These are phyloP conservation scores for Oryza glaberrima DNA, from an alignment of 176 grass and related monocot genomes.

Conservation along the genomic window DNA sequence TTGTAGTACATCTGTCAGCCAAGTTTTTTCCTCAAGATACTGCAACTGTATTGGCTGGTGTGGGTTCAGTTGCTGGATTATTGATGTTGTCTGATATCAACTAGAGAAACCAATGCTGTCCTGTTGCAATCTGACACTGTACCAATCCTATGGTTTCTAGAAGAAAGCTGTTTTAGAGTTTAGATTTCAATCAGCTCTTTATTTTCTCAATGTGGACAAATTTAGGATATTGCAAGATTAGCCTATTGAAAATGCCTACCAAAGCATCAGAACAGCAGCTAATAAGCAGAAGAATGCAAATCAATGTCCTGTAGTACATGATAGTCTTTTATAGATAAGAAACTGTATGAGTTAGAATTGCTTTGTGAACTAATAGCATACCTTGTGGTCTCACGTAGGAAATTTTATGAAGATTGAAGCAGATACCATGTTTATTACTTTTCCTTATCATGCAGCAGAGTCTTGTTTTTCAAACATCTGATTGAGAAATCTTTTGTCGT, in stretches of 20 bases:
- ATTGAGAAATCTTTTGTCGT: not conserved
- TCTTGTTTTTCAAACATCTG: no score
- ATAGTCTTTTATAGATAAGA: slow-evolving; percentile 5
- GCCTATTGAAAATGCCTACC: not conserved
- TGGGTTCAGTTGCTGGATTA: not conserved
- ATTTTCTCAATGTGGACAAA: not conserved
- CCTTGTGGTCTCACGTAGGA: not conserved
- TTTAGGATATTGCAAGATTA: slow-evolving; percentile 9
- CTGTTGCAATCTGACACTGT: slow-evolving; percentile 2
- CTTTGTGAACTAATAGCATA: slow-evolving; percentile 26
- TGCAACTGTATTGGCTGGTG: not conserved
- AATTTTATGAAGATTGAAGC: slow-evolving; percentile 5
- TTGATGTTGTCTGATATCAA: not conserved
- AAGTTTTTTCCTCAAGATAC: not conserved
- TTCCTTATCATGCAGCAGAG: not conserved
- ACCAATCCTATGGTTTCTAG: not conserved
- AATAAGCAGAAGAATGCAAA: not conserved
- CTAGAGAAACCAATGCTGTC: not conserved
- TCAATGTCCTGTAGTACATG: not conserved
- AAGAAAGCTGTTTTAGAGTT: not conserved
- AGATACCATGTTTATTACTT: not conserved
- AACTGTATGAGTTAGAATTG: slow-evolving; percentile 7
- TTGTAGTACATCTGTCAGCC: not conserved
- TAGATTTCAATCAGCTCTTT: not conserved
- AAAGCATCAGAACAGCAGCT: slow-evolving; percentile 10